Base-by-base conservation (phyloP, 2,329 filamentous ascomycete species). In the Botryotinia globosa region DNA sequence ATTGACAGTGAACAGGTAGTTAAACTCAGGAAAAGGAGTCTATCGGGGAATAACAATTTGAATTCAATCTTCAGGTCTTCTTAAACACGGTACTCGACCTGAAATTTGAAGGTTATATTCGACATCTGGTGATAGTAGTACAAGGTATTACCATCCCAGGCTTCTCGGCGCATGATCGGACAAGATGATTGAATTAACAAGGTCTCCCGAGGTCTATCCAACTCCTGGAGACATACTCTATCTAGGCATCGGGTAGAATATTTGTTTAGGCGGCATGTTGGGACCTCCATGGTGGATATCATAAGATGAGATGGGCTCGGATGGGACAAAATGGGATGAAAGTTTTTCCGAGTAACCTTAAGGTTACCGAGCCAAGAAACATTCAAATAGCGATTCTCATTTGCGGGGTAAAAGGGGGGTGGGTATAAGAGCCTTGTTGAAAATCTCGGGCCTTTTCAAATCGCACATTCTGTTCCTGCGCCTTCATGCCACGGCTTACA, bases 71-170 rank as follows among this genome's bases (percentile, higher is more conserved):
- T 58, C 29, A 58, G 32, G 29, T 32, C 7, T 12, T 32, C 32
- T 32, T 34, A 18, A 32, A 59, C 29, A 34, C 56, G 18, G 37
- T 18, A 63, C 37, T 63, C 59, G 18, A 63, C 37, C 34, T 63
- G 22, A n/a, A 39, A 48, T 29, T 22, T n/a, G 12, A 45, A 48
- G 39, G 25, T 29, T 58, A 10, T 22, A 69, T 10, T 69, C 39
- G 37, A n/a, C 54, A 59, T 59, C 67, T 56, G 39, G 39, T 69
- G 39, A 61, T 69, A 34, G 37, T 59, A 14, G n/a, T 39, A 69
- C 37, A 45, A 69, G 67, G 32, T n/a, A 37, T 10, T 63, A 29
- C 20, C 39, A 56, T 22, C 45, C 45, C 20, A 10, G 45, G 45
- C 45, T 22, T 37, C 22, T 42, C 51, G 22, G 39, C 67, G 29